Percentiles rank a stretch among this genome's conserved stretches.
These are phyloP conservation scores for Raddia distichophylla DNA, from an alignment of 176 grass and related monocot species.

Conservation along the genomic window DNA sequence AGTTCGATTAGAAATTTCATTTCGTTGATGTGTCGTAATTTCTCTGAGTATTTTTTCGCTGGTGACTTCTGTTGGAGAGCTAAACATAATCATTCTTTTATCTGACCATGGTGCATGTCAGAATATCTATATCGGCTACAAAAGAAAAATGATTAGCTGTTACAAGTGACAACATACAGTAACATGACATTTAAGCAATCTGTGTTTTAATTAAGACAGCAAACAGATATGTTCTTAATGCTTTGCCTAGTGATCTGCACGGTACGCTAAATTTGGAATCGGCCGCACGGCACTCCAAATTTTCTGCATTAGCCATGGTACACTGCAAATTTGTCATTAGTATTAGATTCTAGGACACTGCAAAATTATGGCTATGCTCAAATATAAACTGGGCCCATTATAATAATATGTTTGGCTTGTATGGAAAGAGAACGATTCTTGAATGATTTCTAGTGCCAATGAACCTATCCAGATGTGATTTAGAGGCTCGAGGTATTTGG, in stretches of 20 bases:
- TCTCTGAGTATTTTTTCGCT: background rate
- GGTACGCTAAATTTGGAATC: background rate
- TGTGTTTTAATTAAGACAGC: background rate
- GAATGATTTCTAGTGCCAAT: no score
- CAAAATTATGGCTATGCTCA: no score
- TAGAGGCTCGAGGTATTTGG: no score
- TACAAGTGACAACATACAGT: background rate
- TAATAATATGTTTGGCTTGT: no score
- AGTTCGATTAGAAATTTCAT: slow-evolving; percentile 9
- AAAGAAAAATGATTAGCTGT: slow-evolving; percentile 7
- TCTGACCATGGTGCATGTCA: background rate
- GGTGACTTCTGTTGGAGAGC: background rate
- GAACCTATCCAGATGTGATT: no score
- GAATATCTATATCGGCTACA: background rate
- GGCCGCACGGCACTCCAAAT: background rate
- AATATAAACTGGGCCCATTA: slow-evolving; percentile 64
- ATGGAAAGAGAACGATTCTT: no score
- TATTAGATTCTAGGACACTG: no score
- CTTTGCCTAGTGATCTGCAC: background rate
- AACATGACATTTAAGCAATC: background rate
- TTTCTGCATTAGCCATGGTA: background rate
- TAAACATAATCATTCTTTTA: background rate
- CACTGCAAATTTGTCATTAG: background rate
- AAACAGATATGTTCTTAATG: background rate
- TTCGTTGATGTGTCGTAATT: slow-evolving; percentile 6